Conservation (phyloP, 768 basidiomycete species). For the Collybia nuda region DNA sequence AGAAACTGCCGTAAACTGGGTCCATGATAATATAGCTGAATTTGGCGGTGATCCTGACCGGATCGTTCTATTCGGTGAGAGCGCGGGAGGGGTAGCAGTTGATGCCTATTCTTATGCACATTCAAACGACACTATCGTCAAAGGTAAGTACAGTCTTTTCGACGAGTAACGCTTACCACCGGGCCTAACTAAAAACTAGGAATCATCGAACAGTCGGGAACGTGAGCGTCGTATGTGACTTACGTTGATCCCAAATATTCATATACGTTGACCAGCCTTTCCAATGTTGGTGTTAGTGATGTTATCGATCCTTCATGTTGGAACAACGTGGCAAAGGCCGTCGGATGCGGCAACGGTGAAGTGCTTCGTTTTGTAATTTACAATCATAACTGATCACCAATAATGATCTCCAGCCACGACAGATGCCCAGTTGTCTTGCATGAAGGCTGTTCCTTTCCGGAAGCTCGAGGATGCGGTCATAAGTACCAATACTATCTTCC, state of each 20-base stretch:
- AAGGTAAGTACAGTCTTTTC: constrained; percentile 14
- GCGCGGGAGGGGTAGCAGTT: constrained; percentile 32
- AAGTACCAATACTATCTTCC: constrained; percentile 21
- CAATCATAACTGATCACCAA: not conserved
- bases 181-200: not conserved
- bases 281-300: not conserved
- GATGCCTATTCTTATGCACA: constrained; percentile 35
- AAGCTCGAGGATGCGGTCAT: constrained; percentile 28
- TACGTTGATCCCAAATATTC: not conserved
- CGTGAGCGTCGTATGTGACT: not conserved
- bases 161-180: not conserved
- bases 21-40: constrained; percentile 44
- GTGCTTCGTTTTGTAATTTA: not conserved
- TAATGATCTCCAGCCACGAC: constrained; percentile 11
- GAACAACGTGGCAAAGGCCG: constrained; percentile 25
- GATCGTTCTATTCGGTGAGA: constrained; percentile 35
- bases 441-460: constrained; percentile 26
- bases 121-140: constrained; percentile 31
- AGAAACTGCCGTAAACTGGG: constrained; percentile 46
- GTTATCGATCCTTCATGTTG: constrained; percentile 20
- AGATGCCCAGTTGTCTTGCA: constrained; percentile 30
- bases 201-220: constrained; percentile 1
- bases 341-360: constrained; percentile 32
- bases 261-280: not conserved
- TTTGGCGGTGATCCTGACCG: constrained; percentile 43